A percentile compares a stretch with the other conserved stretches of the same genome.
phyloP scores from a whole-genome alignment of 2,329 filamentous ascomycete species.

The Reticulascus tulasneorum region DNA sequence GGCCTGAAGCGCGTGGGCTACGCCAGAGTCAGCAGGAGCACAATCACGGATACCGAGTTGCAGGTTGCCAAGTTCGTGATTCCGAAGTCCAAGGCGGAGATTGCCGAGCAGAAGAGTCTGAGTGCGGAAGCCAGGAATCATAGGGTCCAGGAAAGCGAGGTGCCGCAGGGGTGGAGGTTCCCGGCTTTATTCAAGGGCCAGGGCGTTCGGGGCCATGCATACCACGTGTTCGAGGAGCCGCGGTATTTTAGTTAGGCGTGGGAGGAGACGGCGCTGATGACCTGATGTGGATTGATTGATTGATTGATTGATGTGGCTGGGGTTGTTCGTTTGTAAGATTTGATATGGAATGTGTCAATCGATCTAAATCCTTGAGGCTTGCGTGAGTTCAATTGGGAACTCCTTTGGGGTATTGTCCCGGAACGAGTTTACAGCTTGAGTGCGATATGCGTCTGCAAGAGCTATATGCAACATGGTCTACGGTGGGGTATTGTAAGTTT shows the following conservation, averaged over 20 bases:
- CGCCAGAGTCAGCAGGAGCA: slow-evolving; percentile 80
- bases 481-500: too few species aligned
- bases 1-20: slow-evolving; percentile 81
- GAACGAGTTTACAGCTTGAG: too few species aligned
- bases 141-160: slow-evolving; percentile 64
- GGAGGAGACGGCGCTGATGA: too few species aligned
- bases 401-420: too few species aligned
- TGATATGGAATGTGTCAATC: too few species aligned
- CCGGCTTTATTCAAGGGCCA: slow-evolving; percentile 78
- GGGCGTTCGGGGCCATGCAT: slow-evolving; percentile 83
- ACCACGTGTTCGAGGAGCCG: slow-evolving; percentile 94
- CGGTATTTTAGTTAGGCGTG: slow-evolving; percentile 66
- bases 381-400: too few species aligned
- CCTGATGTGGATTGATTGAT: too few species aligned
- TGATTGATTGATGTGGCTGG: too few species aligned
- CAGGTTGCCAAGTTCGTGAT: slow-evolving; percentile 95
- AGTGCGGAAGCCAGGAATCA: slow-evolving; percentile 52
- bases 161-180: slow-evolving; percentile 77
- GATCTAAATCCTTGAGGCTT: too few species aligned
- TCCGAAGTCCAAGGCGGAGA: slow-evolving; percentile 61
- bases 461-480: too few species aligned
- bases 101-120: slow-evolving; percentile 34
- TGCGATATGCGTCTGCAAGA: too few species aligned
- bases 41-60: slow-evolving; percentile 95
- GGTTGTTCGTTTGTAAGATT: too few species aligned